Percentiles rank a stretch among this genome's conserved stretches.
These are phyloP conservation scores for Musa itinerans DNA, from an alignment of 176 grass and related monocot species.

Conservation along the genomic window DNA sequence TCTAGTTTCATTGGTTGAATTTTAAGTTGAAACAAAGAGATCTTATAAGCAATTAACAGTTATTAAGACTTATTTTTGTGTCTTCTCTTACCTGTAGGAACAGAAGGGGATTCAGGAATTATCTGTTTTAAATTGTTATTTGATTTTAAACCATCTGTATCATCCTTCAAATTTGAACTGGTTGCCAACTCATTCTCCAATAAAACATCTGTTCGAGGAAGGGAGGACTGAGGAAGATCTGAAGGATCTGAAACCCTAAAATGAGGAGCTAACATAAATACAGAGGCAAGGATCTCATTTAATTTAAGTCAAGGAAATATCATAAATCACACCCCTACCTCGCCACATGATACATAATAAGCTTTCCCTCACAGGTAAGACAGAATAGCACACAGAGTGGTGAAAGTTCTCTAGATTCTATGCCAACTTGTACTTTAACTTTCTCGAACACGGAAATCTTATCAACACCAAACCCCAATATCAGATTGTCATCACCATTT, in stretches of 20 bases:
- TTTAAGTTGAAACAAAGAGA: constrained; percentile 2
- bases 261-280: constrained; percentile 28
- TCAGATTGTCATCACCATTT: constrained; percentile 87
- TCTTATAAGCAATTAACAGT: constrained; percentile 7
- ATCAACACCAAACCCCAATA: constrained; percentile 86
- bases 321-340: constrained; percentile 43
- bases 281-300: constrained; percentile 13
- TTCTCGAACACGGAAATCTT: constrained; percentile 84
- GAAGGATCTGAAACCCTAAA: constrained; percentile 85
- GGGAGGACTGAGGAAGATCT: constrained; percentile 50
- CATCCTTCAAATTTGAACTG: constrained; percentile 30
- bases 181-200: constrained; percentile 27
- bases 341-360: constrained; percentile 67
- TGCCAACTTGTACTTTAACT: constrained; percentile 50
- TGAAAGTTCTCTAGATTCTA: constrained; percentile 58
- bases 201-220: constrained; percentile 31
- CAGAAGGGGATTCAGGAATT: constrained; percentile 22
- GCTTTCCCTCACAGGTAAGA: constrained; percentile 83
- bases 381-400: constrained; percentile 78
- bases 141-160: constrained; percentile 23
- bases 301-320: not conserved
- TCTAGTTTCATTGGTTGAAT: not conserved
- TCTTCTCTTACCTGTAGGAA: constrained; percentile 33
- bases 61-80: not conserved
- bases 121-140: constrained; percentile 27